Conservation (phyloP, 2,329 filamentous ascomycete genomes). For the Hyphodiscus sp. region DNA sequence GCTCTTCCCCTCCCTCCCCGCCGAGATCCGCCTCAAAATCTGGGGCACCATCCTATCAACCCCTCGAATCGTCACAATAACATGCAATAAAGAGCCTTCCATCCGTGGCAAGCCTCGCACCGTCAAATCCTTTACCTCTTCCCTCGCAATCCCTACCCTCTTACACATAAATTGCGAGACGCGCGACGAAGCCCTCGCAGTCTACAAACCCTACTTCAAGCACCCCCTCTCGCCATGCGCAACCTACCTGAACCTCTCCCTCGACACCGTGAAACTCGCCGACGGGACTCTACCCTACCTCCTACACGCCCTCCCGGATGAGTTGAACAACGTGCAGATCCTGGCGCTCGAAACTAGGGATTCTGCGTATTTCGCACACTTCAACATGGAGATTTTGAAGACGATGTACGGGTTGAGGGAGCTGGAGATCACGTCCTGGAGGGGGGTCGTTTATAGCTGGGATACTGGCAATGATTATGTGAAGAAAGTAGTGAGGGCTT, state of each 20-base stretch:
- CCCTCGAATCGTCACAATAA: constrained; percentile 16
- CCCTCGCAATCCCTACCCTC: constrained; percentile 20
- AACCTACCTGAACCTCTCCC: constrained; percentile 18
- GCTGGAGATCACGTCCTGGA: constrained; percentile 14
- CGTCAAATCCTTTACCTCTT: constrained; percentile 13
- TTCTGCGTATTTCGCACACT: constrained; percentile 23
- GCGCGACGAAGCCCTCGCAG: constrained; percentile 19
- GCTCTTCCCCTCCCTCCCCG: constrained; percentile 23
- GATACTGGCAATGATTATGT: constrained; percentile 4
- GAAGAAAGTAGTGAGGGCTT: constrained; percentile 12
- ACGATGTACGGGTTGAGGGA: constrained; percentile 19
- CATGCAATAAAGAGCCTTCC: constrained; percentile 12
- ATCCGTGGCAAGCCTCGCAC: constrained; percentile 4
- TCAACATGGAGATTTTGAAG: constrained; percentile 19
- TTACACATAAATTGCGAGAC: constrained; percentile 28
- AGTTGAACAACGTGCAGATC: constrained; percentile 11
- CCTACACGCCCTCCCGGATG: not conserved
- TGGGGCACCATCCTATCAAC: constrained; percentile 14
- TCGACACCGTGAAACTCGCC: constrained; percentile 17
- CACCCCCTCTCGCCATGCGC: constrained; percentile 7
- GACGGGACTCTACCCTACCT: constrained; percentile 20
- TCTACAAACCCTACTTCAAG: constrained; percentile 9
- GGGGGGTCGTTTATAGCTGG: constrained; percentile 4
- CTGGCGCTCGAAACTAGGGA: constrained; percentile 21
- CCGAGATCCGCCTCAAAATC: constrained; percentile 26